Base-by-base conservation (phyloP, 2,329 filamentous ascomycete species). In the Curvularia spicifera region DNA sequence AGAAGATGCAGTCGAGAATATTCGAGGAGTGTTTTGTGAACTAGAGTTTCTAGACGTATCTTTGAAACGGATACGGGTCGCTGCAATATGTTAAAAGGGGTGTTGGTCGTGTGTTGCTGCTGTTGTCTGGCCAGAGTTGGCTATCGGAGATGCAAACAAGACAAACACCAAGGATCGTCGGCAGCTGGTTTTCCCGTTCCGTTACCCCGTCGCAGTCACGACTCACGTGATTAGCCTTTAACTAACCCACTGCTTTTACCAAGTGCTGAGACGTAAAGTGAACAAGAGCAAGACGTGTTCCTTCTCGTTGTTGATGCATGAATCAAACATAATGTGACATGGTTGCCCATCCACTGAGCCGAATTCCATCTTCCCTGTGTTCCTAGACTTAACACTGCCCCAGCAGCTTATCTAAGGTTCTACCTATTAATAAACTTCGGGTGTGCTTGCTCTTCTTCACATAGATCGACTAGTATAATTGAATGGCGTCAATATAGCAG, bases 81-180 rank as follows among this genome's bases (percentile, higher is more conserved):
- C n/a, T 47, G 51, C 15, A 28, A 18, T 37, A 29, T 22, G 7
- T 15, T 22, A 18, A 24, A 20, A 45, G 22, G 22, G 20, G 43
- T 46, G 51, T 40, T 55, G 24, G 46, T 24, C 24, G 46, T 51
- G 51, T 57, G 56, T 52, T 52, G 51, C 47, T 60, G 60, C 56
- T 50, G 63, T 58, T 65, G 65, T 65, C 62, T 68, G 64, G 64
- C 65, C 62, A 64, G 64, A 68, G 65, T 63, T 68, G 57, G 59
- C 53, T 57, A 51, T 61, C 57, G 39, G 51, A 43, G 26, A 57
- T 67, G 66, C 68, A 70, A 70, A 70, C 68, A 64, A 29, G 33
- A 42, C 65, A 69, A 68, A 69, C 65, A 68, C 50, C 43, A 42
- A 53, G 56, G 54, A 4, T 31, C 42, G 9, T 31, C 54, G 59